Evolutionary conservation across 192 early-diverging fungal species (phyloP).

Genomic region (Coemansia sp.): DNA sequence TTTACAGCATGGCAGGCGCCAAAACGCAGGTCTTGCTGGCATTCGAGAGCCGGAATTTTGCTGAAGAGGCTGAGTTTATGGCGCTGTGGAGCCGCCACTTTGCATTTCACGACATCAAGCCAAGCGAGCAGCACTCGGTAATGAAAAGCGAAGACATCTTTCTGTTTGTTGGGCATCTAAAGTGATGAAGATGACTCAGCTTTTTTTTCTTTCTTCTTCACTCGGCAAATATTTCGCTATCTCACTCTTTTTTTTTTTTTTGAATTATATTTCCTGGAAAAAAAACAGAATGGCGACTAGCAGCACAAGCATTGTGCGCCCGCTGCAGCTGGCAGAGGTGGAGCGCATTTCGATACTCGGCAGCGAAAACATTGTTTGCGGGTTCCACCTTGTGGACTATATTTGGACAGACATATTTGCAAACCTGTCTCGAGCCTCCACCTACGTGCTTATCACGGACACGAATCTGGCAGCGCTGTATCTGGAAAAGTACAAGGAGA

Average conservation of each 20-base stretch:
- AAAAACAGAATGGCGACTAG: slow-evolving; percentile 1
- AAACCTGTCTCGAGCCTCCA: slow-evolving; percentile 67
- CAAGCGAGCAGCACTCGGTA: slow-evolving; percentile 29
- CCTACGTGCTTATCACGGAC: slow-evolving; percentile 88
- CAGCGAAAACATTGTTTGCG: slow-evolving; percentile 80
- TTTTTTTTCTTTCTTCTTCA: too few species aligned
- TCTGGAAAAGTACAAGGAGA: slow-evolving; percentile 56
- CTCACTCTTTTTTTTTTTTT: too few species aligned
- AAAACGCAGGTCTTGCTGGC: slow-evolving; percentile 24
- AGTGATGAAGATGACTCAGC: too few species aligned
- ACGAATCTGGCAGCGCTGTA: slow-evolving; percentile 77
- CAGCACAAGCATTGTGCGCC: slow-evolving; percentile 4
- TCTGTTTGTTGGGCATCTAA: slow-evolving; percentile 17
- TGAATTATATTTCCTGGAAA: background rate
- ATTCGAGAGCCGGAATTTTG: slow-evolving; percentile 33
- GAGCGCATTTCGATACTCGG: slow-evolving; percentile 83
- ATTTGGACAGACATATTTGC: slow-evolving; percentile 71
- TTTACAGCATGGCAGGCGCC: slow-evolving; percentile 14
- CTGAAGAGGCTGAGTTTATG: slow-evolving; percentile 39
- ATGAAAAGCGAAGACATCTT: slow-evolving; percentile 47
- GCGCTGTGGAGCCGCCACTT: slow-evolving; percentile 33
- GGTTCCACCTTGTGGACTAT: slow-evolving; percentile 73
- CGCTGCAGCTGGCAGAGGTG: slow-evolving; percentile 54
- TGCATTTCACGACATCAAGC: slow-evolving; percentile 49
- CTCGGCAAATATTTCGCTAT: too few species aligned